Evolutionary conservation across 306 rosid genomes (phyloP).

Genomic region (Cicer pinnatifidum): DNA sequence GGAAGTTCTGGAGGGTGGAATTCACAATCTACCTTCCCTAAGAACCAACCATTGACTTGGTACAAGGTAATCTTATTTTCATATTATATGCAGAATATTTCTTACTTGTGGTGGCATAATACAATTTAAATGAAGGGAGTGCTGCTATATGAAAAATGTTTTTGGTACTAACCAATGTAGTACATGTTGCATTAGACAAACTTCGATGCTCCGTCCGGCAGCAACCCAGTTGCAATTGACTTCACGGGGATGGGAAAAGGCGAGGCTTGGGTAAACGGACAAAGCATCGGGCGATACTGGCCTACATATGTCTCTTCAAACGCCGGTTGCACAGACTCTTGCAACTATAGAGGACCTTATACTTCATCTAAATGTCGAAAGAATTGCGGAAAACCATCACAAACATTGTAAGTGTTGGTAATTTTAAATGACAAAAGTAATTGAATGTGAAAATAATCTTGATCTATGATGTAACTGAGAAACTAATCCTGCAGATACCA

Average conservation of each 20-base stretch:
- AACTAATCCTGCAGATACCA: conserved; percentile 66
- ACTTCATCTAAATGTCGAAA: conserved; percentile 65
- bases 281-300: conserved; percentile 97
- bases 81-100: not conserved
- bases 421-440: conserved; percentile 22
- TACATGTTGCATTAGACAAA: conserved; percentile 61
- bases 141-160: conserved; percentile 2
- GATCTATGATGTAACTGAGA: conserved; percentile 37
- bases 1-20: conserved; percentile 76
- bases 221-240: conserved; percentile 84
- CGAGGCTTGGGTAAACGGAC: conserved; percentile 98
- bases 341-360: conserved; percentile 78
- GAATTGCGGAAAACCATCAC: conserved; percentile 92
- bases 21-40: conserved; percentile 67
- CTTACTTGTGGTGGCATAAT: not conserved
- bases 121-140: conserved; percentile 8
- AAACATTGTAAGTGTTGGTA: conserved; percentile 62
- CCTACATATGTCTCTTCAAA: conserved; percentile 63
- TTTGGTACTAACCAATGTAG: conserved; percentile 43
- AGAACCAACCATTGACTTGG: conserved; percentile 86
- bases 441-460: conserved; percentile 35
- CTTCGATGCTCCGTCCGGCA: conserved; percentile 74
- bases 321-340: conserved; percentile 60
- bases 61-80: conserved; percentile 73
- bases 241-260: conserved; percentile 95